Evolutionary conservation across 345 rosid species (phyloP).

Genomic region (Salix koriyanagi): DNA sequence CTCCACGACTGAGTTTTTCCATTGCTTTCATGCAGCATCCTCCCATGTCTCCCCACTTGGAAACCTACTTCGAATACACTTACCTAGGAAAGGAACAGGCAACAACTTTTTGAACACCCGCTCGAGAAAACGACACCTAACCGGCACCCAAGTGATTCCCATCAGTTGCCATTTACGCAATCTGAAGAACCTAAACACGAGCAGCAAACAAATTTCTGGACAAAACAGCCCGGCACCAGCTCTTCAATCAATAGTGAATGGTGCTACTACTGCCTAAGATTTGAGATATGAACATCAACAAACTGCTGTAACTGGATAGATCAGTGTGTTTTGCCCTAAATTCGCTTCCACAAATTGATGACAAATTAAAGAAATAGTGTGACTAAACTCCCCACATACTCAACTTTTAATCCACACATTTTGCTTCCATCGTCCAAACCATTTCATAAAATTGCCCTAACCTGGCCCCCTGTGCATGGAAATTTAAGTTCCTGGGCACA

Average conservation of each 20-base stretch:
- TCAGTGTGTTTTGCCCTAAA: not conserved
- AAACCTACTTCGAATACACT: constrained; percentile 1
- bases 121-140: constrained; percentile 5
- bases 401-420: not conserved
- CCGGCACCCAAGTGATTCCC: not conserved
- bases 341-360: too few relatives aligned
- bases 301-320: not conserved
- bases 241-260: not conserved
- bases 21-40: constrained; percentile 3
- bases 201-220: not conserved
- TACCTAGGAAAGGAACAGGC: constrained; percentile 12
- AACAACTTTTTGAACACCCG: not conserved
- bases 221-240: not conserved
- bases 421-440: too few relatives aligned
- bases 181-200: not conserved
- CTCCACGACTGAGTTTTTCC: constrained; percentile 2
- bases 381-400: not conserved
- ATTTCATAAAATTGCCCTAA: not conserved
- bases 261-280: not conserved
- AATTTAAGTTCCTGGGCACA: not conserved
- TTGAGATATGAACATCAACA: not conserved
- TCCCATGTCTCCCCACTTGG: constrained; percentile 15
- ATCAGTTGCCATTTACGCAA: not conserved
- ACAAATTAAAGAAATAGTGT: too few relatives aligned
- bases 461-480: not conserved